Evolutionary conservation across 225 moss, liverwort and hornwort genomes (phyloP).

Genomic region (Straminergon stramineum): DNA sequence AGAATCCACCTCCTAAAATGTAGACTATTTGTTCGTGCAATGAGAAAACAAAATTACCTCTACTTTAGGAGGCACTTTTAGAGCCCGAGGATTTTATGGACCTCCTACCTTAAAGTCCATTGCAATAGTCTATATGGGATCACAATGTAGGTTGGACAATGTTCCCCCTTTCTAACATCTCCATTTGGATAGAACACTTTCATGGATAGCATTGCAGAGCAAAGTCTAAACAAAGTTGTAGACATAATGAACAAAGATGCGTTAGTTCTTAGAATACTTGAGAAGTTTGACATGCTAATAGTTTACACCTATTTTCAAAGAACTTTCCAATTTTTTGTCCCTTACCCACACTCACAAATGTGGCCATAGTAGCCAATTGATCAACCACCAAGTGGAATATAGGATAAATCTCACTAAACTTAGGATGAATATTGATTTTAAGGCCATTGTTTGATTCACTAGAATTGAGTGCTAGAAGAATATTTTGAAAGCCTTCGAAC

Average conservation of each 20-base stretch:
- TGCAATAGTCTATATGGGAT: fast-evolving
- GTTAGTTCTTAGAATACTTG: fast-evolving
- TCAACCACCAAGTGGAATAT: not conserved
- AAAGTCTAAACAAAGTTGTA: fast-evolving
- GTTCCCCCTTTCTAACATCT: not conserved
- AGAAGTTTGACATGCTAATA: not conserved
- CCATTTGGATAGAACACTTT: not conserved
- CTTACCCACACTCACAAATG: not conserved
- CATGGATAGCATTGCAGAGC: not conserved
- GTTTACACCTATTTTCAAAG: not conserved
- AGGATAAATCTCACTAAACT: not conserved
- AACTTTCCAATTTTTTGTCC: not conserved
- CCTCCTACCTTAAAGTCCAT: not conserved
- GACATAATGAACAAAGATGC: not conserved
- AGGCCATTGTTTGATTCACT: fast-evolving
- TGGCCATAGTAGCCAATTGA: not conserved
- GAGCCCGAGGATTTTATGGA: fast-evolving
- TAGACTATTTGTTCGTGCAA: not conserved
- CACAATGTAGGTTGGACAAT: fast-evolving
- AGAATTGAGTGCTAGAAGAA: not conserved
- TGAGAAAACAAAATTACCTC: not conserved
- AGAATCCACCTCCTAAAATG: not conserved
- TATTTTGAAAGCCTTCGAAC: fast-evolving
- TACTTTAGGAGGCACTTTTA: fast-evolving
- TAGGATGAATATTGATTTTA: not conserved